Conservation (phyloP, 2,329 filamentous ascomycete species). For the Fonsecaea multimorphosa region DNA sequence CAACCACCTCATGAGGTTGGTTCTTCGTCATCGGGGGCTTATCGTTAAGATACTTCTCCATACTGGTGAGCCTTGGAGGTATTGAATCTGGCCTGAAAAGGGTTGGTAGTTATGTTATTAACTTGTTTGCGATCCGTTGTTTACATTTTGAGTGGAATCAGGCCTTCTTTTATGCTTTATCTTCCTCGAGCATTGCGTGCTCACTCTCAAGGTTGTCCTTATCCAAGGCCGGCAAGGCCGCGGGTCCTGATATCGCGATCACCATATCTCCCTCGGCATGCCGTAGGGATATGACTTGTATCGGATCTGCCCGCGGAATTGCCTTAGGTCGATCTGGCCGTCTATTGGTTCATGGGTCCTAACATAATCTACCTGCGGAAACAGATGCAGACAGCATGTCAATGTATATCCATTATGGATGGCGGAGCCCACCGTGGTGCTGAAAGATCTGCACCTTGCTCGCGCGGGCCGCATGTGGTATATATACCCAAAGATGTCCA, state of each 20-base stretch:
- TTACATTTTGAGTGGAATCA: neutral
- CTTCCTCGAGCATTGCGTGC: neutral
- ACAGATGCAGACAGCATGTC: neutral
- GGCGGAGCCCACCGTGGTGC: neutral
- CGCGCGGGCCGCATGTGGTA: neutral
- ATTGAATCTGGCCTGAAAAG: neutral
- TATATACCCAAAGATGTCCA: neutral
- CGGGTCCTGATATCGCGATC: conserved; percentile 7
- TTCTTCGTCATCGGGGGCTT: neutral
- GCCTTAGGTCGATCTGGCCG: neutral
- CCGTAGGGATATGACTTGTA: neutral
- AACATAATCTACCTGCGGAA: neutral
- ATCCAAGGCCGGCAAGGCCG: conserved; percentile 2
- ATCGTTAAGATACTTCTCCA: conserved; percentile 11
- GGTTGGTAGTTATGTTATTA: neutral
- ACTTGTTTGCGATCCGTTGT: neutral
- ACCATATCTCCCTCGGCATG: conserved; percentile 5
- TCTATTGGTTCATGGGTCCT: conserved; percentile 3
- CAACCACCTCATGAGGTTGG: conserved; percentile 6
- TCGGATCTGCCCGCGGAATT: conserved; percentile 4
- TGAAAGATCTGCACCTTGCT: neutral
- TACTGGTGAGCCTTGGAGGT: neutral
- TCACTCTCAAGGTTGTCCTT: too few relatives aligned
- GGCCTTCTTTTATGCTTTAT: conserved; percentile 12
- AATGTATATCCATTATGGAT: neutral